These are phyloP conservation scores for Podochytrium sp. DNA, from an alignment of 192 early-diverging fungal genomes.

Conservation along the genomic window DNA sequence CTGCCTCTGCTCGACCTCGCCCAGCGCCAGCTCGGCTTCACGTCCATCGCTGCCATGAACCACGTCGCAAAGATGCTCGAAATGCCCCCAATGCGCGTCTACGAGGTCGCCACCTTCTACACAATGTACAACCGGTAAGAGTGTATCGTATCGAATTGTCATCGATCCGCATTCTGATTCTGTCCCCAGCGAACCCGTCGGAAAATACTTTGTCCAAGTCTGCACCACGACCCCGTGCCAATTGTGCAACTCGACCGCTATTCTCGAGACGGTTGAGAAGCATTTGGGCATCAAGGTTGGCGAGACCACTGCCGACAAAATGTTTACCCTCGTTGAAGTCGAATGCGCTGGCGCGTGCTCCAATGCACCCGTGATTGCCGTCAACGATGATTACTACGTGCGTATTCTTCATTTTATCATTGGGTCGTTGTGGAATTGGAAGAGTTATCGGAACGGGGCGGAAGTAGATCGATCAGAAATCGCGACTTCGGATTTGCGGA, in stretches of 20 bases:
- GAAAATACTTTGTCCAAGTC: constrained; percentile 98
- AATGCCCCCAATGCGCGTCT: constrained; percentile 98
- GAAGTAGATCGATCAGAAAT: too few relatives aligned
- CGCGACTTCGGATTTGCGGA: too few relatives aligned
- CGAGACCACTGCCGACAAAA: constrained; percentile 89
- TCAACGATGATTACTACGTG: constrained; percentile 98
- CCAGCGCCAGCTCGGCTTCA: constrained; percentile 95
- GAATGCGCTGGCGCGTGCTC: constrained; percentile 99
- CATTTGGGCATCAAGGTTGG: constrained; percentile 92
- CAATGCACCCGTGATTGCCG: constrained; percentile 95
- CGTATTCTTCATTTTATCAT: constrained; percentile 32
- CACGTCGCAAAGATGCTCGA: constrained; percentile 91
- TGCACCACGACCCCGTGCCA: constrained; percentile 99
- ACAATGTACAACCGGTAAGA: constrained; percentile 96
- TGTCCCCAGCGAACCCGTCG: constrained; percentile 81
- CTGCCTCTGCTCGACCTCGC: constrained; percentile 94
- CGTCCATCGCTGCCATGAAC: constrained; percentile 95
- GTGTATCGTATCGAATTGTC: background rate
- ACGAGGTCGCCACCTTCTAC: constrained; percentile 99
- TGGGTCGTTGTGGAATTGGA: background rate
- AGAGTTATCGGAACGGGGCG: too few relatives aligned
- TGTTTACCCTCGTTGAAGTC: constrained; percentile 99
- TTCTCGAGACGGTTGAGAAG: constrained; percentile 84
- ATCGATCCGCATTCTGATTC: background rate
- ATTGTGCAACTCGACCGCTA: constrained; percentile 90